These are phyloP conservation scores for Colletotrichum noveboracense DNA, from an alignment of 2,329 filamentous ascomycete species.

Conservation along the genomic window DNA sequence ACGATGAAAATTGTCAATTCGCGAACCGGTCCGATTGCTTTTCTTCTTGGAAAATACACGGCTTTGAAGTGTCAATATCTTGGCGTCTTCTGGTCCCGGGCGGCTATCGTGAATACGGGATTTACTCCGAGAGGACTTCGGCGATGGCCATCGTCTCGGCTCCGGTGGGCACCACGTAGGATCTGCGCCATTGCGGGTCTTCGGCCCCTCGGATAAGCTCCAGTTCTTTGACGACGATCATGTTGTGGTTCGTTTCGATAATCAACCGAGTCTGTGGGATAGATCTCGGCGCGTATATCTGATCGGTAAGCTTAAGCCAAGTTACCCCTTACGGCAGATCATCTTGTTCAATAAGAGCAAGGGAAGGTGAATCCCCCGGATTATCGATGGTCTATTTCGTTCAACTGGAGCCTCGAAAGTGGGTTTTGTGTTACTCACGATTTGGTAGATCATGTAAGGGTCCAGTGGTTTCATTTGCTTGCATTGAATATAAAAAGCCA, in stretches of 20 bases:
- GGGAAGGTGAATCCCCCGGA: neutral
- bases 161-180: neutral
- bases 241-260: neutral
- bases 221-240: neutral
- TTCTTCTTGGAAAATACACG: neutral
- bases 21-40: neutral
- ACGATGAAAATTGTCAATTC: neutral
- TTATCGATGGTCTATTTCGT: neutral
- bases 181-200: neutral
- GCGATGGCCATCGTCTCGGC: neutral
- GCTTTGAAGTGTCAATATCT: neutral
- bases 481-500: neutral
- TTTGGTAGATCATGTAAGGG: neutral
- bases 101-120: neutral
- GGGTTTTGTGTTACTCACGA: neutral
- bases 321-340: no score
- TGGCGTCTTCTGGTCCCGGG: neutral
- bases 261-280: neutral
- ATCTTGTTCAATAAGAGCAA: neutral
- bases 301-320: neutral
- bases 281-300: neutral
- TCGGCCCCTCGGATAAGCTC: neutral
- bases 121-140: neutral
- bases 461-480: fast-evolving
- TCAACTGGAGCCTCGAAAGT: neutral